These are phyloP conservation scores for Penicillium lividum DNA, from an alignment of 495 filamentous ascomycete genomes.

Conservation along the genomic window DNA sequence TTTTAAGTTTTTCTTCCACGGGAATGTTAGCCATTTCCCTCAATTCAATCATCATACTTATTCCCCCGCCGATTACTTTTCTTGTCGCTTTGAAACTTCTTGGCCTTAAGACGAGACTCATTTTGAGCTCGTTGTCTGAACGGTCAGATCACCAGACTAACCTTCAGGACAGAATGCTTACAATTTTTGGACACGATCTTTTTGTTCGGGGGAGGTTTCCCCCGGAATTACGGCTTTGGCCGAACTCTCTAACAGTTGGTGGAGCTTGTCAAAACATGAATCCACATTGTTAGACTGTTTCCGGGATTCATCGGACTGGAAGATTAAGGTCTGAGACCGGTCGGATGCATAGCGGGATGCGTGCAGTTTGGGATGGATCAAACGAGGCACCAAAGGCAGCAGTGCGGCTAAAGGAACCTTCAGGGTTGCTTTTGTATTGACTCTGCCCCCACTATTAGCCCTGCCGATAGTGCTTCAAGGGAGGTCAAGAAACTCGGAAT, in stretches of 20 bases:
- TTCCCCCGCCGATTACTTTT: constrained; percentile 67
- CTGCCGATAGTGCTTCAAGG: constrained; percentile 3
- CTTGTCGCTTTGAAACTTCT: constrained; percentile 79
- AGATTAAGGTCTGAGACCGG: constrained; percentile 61
- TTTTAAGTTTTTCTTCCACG: background rate
- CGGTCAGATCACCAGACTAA: background rate
- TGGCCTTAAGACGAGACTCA: constrained; percentile 65
- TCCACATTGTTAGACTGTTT: constrained; percentile 66
- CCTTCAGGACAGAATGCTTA: constrained; percentile 43
- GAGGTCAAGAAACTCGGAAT: constrained; percentile 17
- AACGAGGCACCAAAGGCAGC: constrained; percentile 61
- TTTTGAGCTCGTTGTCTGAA: constrained; percentile 70
- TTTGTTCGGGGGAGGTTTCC: constrained; percentile 62
- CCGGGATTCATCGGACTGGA: constrained; percentile 67
- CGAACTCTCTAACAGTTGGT: constrained; percentile 55
- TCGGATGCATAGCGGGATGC: constrained; percentile 69
- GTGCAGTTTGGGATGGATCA: constrained; percentile 64
- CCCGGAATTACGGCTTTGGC: constrained; percentile 60
- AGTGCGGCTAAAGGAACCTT: constrained; percentile 61
- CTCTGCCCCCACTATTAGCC: constrained; percentile 51
- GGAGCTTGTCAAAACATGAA: constrained; percentile 63
- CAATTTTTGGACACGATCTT: constrained; percentile 61
- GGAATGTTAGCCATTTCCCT: constrained; percentile 11
- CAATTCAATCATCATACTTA: constrained; percentile 44
- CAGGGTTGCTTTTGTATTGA: constrained; percentile 88